phyloP scores from a whole-genome alignment of 192 early-diverging fungal genomes.

The Gonapodya sp. region DNA sequence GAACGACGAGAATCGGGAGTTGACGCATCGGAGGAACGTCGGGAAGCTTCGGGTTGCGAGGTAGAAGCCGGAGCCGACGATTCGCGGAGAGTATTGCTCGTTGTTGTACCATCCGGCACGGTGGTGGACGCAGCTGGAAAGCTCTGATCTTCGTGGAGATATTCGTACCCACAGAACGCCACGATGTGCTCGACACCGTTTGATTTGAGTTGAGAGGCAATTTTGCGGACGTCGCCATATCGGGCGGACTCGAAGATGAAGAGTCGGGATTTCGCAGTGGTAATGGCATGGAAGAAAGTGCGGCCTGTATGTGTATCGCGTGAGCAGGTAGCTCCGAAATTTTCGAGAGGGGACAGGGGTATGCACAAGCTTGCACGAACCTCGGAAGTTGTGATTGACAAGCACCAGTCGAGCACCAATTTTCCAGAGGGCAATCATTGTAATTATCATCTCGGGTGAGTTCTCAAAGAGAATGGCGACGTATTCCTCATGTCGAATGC shows the following conservation, averaged over 20 bases:
- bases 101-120: not conserved
- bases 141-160: not conserved
- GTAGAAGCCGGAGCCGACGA: not conserved
- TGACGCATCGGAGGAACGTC: not conserved
- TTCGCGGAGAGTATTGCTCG: not conserved
- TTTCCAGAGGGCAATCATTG: not conserved
- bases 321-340: not conserved
- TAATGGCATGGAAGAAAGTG: not conserved
- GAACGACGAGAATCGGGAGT: too few relatives aligned
- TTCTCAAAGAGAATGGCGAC: not conserved
- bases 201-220: not conserved
- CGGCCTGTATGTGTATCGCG: too few relatives aligned
- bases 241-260: not conserved
- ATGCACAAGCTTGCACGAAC: not conserved
- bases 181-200: not conserved
- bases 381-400: not conserved
- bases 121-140: not conserved
- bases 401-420: not conserved
- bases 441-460: not conserved
- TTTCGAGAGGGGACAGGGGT: not conserved
- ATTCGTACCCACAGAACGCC: not conserved
- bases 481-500: not conserved
- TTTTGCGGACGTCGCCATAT: not conserved
- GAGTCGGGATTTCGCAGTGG: not conserved
- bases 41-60: not conserved